Evolutionary conservation across 2,329 filamentous ascomycete genomes (phyloP).

Genomic region (Talaromyces sp.): DNA sequence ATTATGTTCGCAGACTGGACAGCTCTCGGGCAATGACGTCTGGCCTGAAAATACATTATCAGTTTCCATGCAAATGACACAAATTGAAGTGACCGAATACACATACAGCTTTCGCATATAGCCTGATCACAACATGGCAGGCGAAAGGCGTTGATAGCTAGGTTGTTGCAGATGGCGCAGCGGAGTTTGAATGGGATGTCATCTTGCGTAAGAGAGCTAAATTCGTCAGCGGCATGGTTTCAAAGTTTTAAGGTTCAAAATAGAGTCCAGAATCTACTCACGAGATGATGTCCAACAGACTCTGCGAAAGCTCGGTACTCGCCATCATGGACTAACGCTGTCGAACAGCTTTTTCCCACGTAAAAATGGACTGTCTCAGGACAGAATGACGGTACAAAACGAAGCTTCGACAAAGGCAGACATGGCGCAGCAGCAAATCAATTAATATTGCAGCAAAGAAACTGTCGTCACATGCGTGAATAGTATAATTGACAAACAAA

Average conservation of each 20-base stretch:
- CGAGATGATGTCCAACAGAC: slow-evolving; percentile 45
- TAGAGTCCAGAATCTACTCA: slow-evolving; percentile 21
- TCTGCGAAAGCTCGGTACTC: slow-evolving; percentile 38
- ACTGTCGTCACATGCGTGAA: not conserved
- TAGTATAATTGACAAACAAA: not conserved
- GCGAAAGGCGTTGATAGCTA: slow-evolving; percentile 86
- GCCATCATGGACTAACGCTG: slow-evolving; percentile 30
- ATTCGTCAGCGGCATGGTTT: not conserved
- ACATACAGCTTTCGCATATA: slow-evolving; percentile 84
- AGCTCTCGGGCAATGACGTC: slow-evolving; percentile 69
- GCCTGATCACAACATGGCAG: slow-evolving; percentile 93
- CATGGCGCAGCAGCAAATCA: slow-evolving; percentile 5
- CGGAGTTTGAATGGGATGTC: slow-evolving; percentile 95
- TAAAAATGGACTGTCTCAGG: not conserved
- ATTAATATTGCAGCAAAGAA: not conserved
- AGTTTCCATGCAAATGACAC: not conserved
- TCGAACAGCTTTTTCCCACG: not conserved
- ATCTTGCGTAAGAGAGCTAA: slow-evolving; percentile 70
- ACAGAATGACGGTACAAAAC: not conserved
- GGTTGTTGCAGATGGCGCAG: slow-evolving; percentile 87
- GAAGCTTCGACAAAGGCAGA: not conserved
- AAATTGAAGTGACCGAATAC: not conserved
- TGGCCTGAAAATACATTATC: slow-evolving; percentile 56
- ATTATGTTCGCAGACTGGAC: slow-evolving; percentile 88
- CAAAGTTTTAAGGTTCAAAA: not conserved